phyloP scores from a whole-genome alignment of 2,329 filamentous ascomycete species.

The Fusarium multiceps region DNA sequence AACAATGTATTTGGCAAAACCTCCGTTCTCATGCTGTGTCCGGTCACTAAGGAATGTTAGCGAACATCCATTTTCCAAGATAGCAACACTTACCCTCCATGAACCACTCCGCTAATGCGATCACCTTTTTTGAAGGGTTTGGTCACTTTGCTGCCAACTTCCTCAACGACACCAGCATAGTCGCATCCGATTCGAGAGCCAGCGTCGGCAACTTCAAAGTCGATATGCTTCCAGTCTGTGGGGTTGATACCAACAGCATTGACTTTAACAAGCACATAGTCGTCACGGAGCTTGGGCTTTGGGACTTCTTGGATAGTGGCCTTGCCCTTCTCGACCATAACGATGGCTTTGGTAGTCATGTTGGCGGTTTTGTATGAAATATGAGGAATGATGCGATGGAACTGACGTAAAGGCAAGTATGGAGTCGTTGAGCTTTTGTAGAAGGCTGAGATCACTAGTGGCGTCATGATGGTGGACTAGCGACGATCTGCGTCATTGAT shows the following conservation, averaged over 20 bases:
- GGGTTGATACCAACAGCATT: slow-evolving; percentile 51
- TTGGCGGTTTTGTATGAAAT: background rate
- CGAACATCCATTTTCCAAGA: background rate
- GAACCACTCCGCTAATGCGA: slow-evolving; percentile 50
- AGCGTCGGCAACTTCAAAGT: slow-evolving; percentile 14
- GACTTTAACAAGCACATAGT: slow-evolving; percentile 50
- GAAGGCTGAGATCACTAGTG: background rate
- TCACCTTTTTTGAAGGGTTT: slow-evolving; percentile 59
- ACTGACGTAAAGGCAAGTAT: background rate
- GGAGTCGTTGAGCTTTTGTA: background rate
- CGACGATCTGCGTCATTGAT: background rate
- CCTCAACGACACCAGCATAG: slow-evolving; percentile 60
- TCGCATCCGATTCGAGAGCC: slow-evolving; percentile 54
- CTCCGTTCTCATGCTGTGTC: slow-evolving; percentile 48
- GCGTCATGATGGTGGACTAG: background rate
- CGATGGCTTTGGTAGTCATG: slow-evolving; percentile 20
- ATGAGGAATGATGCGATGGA: background rate
- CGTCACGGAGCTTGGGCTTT: slow-evolving; percentile 21
- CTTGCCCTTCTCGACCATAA: slow-evolving; percentile 14
- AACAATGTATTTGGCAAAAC: slow-evolving; percentile 55
- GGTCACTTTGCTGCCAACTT: slow-evolving; percentile 55
- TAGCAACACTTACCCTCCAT: slow-evolving; percentile 12
- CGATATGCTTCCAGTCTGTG: slow-evolving; percentile 50
- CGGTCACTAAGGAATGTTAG: background rate
- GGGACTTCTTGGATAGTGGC: slow-evolving; percentile 4